phyloP scores from a whole-genome alignment of 768 basidiomycete genomes.

The Kwoniella bestiolae region DNA sequence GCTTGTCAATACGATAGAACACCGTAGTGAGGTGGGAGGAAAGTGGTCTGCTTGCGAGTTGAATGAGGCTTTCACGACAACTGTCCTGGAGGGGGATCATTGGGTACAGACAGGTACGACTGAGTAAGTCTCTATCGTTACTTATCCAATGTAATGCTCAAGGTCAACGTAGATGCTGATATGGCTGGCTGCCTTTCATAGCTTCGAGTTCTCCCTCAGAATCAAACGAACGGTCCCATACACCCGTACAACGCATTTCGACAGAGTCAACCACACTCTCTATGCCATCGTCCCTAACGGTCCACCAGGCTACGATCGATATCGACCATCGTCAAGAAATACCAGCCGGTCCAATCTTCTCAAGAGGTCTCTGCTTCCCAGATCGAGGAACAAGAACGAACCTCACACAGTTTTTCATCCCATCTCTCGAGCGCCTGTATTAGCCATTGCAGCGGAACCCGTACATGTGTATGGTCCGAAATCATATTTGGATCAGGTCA shows the following conservation, averaged over 20 bases:
- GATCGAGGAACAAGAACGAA: background rate
- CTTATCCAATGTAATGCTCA: background rate
- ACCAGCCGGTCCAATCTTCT: background rate
- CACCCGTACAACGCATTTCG: background rate
- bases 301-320: background rate
- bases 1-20: background rate
- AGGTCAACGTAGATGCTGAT: background rate
- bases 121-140: background rate
- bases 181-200: background rate
- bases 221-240: background rate
- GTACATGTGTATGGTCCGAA: slow-evolving; percentile 1
- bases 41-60: background rate
- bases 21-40: background rate
- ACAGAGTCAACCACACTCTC: background rate
- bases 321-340: too few species aligned
- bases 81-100: background rate
- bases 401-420: background rate
- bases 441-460: background rate
- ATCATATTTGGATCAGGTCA: background rate
- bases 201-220: background rate
- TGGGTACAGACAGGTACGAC: background rate
- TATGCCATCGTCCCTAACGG: background rate
- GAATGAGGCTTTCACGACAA: background rate
- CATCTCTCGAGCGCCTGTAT: background rate
- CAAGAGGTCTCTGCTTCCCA: too few species aligned